phyloP scores from a whole-genome alignment of 345 rosid species.

The Passiflora organensis region DNA sequence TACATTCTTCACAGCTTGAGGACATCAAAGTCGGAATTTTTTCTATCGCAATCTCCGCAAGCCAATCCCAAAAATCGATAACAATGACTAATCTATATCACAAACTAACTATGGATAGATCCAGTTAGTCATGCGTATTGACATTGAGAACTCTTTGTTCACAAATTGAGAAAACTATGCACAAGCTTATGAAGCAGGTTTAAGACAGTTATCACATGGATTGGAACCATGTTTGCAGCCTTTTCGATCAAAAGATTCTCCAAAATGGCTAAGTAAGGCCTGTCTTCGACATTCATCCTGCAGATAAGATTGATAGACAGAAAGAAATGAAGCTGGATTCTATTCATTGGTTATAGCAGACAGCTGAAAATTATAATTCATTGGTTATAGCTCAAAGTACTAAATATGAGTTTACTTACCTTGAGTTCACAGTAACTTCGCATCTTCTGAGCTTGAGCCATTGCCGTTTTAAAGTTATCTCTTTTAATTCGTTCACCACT shows the following conservation, averaged over 20 bases:
- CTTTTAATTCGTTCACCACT: conserved; percentile 63
- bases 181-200: conserved; percentile 27
- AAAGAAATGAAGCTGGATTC: conserved; percentile 10
- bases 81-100: too few relatives aligned
- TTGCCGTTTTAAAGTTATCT: conserved; percentile 61
- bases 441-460: conserved; percentile 94
- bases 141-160: conserved; percentile 8
- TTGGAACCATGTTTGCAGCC: conserved; percentile 54
- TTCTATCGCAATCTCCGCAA: too few relatives aligned
- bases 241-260: conserved; percentile 56
- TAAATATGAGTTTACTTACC: conserved; percentile 29
- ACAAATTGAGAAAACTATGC: not conserved
- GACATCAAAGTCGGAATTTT: too few relatives aligned
- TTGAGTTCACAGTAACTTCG: conserved; percentile 78
- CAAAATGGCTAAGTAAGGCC: conserved; percentile 73
- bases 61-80: too few relatives aligned
- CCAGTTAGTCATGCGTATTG: too few relatives aligned
- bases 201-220: conserved; percentile 81
- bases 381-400: not conserved
- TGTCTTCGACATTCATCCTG: conserved; percentile 76
- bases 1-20: too few relatives aligned
- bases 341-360: not conserved
- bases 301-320: conserved; percentile 8
- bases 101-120: too few relatives aligned
- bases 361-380: not conserved